Evolutionary conservation across 768 basidiomycete genomes (phyloP).

Genomic region (Leccinum aurantiacum): DNA sequence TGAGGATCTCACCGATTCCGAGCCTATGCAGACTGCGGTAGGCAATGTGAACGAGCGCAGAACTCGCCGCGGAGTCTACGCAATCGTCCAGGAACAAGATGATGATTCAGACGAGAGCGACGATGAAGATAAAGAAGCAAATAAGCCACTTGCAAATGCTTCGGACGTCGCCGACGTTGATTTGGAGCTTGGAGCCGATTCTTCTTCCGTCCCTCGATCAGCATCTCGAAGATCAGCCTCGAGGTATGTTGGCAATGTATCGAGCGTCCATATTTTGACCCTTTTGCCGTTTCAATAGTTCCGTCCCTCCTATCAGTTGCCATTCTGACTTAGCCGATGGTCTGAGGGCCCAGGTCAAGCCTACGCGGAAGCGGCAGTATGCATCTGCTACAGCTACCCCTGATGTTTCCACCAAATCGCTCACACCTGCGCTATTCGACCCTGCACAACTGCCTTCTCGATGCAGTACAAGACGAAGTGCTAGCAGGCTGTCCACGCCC

Average conservation of each 20-base stretch:
- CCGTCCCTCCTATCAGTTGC: constrained; percentile 28
- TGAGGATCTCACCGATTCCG: constrained; percentile 36
- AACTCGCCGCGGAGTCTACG: constrained; percentile 81
- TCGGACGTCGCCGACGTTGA: constrained; percentile 50
- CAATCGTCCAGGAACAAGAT: constrained; percentile 57
- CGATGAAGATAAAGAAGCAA: constrained; percentile 49
- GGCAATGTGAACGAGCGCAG: constrained; percentile 77
- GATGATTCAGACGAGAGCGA: constrained; percentile 65
- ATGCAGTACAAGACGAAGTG: constrained; percentile 27
- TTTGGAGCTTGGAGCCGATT: constrained; percentile 45
- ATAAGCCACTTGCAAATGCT: constrained; percentile 47
- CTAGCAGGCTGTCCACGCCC: constrained; percentile 35
- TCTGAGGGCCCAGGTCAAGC: constrained; percentile 43
- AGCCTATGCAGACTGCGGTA: constrained; percentile 47
- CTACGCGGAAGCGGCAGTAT: constrained; percentile 59
- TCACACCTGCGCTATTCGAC: constrained; percentile 35
- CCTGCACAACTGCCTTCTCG: constrained; percentile 28
- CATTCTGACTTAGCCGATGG: constrained; percentile 30
- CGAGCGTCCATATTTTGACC: constrained; percentile 12
- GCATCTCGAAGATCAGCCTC: constrained; percentile 28
- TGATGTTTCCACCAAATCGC: constrained; percentile 44
- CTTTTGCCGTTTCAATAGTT: constrained; percentile 15
- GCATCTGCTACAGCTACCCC: constrained; percentile 43
- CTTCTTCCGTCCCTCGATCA: constrained; percentile 23
- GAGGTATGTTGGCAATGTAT: constrained; percentile 21